These are phyloP conservation scores for Zymoseptoria brevis DNA, from an alignment of 2,329 filamentous ascomycete species.

Conservation along the genomic window DNA sequence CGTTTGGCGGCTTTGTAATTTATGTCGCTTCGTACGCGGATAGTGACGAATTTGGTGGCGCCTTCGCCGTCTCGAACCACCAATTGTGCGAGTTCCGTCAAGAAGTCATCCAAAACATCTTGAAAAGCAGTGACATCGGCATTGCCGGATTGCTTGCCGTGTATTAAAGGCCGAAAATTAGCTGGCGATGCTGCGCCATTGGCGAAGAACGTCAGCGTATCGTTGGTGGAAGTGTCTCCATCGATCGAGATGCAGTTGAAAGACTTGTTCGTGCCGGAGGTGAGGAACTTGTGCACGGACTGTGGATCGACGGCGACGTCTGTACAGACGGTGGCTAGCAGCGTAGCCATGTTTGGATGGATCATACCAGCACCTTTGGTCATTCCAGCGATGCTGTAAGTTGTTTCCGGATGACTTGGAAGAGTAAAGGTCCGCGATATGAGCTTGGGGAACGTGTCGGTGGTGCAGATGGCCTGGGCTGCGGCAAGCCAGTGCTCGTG, in stretches of 20 bases:
- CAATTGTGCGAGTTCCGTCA: slow-evolving; percentile 78
- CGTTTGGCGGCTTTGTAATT: slow-evolving; percentile 51
- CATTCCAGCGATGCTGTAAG: slow-evolving; percentile 85
- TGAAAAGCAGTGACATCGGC: slow-evolving; percentile 60
- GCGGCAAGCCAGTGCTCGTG: slow-evolving; percentile 82
- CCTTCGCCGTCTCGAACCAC: slow-evolving; percentile 95
- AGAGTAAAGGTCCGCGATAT: slow-evolving; percentile 76
- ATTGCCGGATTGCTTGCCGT: background rate
- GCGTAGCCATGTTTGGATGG: slow-evolving; percentile 96
- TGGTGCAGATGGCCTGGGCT: slow-evolving; percentile 91
- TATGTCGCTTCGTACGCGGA: slow-evolving; percentile 53
- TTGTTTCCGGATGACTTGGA: slow-evolving; percentile 64
- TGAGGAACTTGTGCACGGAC: slow-evolving; percentile 62
- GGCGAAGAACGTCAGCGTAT: slow-evolving; percentile 88
- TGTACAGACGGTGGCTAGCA: slow-evolving; percentile 85
- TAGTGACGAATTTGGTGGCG: slow-evolving; percentile 95
- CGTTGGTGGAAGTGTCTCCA: slow-evolving; percentile 95
- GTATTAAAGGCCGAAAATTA: slow-evolving; percentile 4
- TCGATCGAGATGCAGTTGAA: slow-evolving; percentile 98
- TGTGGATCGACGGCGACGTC: slow-evolving; percentile 70
- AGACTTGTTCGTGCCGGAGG: slow-evolving; percentile 66
- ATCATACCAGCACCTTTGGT: slow-evolving; percentile 99
- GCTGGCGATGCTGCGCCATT: slow-evolving; percentile 66
- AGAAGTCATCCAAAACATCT: slow-evolving; percentile 64
- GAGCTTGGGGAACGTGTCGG: slow-evolving; percentile 96